These are phyloP conservation scores for Monosporascus ibericus DNA, from an alignment of 2,329 filamentous ascomycete genomes.

Conservation along the genomic window DNA sequence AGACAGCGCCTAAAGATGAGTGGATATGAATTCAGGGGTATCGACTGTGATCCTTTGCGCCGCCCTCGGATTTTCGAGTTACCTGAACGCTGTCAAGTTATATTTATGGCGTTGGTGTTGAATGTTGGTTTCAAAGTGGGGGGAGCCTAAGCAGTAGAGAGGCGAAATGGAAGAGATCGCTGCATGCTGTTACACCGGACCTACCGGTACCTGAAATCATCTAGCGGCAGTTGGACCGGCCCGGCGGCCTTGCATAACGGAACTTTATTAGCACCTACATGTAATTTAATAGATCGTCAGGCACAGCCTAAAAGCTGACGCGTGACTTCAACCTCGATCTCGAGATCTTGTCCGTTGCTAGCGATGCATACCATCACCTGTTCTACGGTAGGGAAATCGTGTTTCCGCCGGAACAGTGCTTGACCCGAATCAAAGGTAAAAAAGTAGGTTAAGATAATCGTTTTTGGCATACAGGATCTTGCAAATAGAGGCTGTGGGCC, in stretches of 20 bases:
- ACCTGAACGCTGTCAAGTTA: background rate
- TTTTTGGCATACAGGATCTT: too few species aligned
- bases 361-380: too few species aligned
- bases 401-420: too few species aligned
- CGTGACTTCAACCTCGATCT: too few species aligned
- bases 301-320: too few species aligned
- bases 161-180: background rate
- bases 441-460: too few species aligned
- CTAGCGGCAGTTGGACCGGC: background rate
- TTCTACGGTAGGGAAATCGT: too few species aligned
- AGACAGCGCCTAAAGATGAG: background rate
- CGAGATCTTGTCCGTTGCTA: too few species aligned
- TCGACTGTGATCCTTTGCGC: background rate
- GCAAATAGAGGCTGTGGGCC: too few species aligned
- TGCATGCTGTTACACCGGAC: background rate
- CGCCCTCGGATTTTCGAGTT: background rate
- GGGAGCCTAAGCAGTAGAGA: background rate
- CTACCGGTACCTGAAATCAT: background rate
- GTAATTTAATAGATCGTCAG: background rate
- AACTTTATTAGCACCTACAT: background rate
- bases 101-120: background rate
- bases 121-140: background rate
- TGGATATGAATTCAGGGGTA: background rate
- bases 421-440: too few species aligned
- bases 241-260: background rate